Evolutionary conservation across 257 asterid species (phyloP).

Genomic region (Solanum verrucosum): DNA sequence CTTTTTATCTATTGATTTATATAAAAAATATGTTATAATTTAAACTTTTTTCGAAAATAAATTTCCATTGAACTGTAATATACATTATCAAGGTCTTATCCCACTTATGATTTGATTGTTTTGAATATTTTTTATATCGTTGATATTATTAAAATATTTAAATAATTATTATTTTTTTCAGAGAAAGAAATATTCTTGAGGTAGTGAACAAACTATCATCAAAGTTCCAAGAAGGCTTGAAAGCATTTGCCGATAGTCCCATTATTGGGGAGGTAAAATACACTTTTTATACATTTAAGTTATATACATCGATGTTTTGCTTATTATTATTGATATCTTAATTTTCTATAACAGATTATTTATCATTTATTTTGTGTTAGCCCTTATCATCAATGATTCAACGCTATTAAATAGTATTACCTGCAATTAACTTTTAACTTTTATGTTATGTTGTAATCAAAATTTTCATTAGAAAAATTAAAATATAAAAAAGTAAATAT

Average conservation of each 20-base stretch:
- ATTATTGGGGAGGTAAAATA: constrained; percentile 70
- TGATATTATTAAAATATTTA: background rate
- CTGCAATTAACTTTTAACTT: background rate
- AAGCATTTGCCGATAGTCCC: constrained; percentile 79
- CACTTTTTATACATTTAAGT: background rate
- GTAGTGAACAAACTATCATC: constrained; percentile 68
- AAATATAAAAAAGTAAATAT: too few relatives aligned
- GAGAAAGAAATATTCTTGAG: constrained; percentile 71
- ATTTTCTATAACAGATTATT: too few relatives aligned
- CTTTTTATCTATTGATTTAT: too few relatives aligned
- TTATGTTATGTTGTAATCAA: background rate
- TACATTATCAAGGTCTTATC: too few relatives aligned
- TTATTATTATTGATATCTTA: too few relatives aligned
- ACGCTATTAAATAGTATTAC: background rate
- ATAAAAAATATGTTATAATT: too few relatives aligned
- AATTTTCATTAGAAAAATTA: background rate
- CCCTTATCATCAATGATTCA: background rate
- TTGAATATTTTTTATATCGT: too few relatives aligned
- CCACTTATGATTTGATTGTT: too few relatives aligned
- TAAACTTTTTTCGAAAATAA: too few relatives aligned
- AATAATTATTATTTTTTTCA: background rate
- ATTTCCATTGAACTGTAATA: too few relatives aligned
- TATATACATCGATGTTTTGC: too few relatives aligned
- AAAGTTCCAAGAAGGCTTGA: constrained; percentile 68
- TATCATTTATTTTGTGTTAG: background rate